Conservation (phyloP, 495 filamentous ascomycete genomes). For the Cudoniella acicularis region DNA sequence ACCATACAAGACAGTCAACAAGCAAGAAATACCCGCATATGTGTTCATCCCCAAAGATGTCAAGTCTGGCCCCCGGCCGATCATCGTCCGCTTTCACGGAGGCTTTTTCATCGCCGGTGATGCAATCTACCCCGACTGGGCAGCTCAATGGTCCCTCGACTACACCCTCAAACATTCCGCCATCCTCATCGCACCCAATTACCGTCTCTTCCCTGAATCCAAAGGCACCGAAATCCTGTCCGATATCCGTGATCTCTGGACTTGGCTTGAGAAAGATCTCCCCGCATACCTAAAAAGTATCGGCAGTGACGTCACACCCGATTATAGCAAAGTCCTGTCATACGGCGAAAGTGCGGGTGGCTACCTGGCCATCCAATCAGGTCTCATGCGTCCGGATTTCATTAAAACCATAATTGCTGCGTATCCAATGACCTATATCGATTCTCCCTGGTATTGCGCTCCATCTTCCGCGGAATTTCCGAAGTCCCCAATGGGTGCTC, state of each 20-base stretch:
- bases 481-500: constrained; percentile 6
- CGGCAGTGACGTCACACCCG: constrained; percentile 1
- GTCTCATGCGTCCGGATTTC: constrained; percentile 12
- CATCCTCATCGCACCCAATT: constrained; percentile 44
- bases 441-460: constrained; percentile 6
- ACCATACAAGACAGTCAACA: constrained; percentile 16
- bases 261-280: constrained; percentile 36
- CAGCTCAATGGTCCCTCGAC: constrained; percentile 11
- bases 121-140: constrained; percentile 14
- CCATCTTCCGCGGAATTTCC: too few relatives aligned
- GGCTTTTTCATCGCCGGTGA: constrained; percentile 15
- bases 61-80: not conserved
- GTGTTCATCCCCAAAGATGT: constrained; percentile 14
- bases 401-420: constrained; percentile 16
- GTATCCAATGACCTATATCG: constrained; percentile 17
- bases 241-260: constrained; percentile 49
- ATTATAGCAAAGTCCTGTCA: constrained; percentile 4
- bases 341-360: constrained; percentile 30
- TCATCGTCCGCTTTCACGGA: constrained; percentile 19
- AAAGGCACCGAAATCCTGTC: constrained; percentile 42
- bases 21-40: constrained; percentile 12
- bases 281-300: not conserved
- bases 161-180: constrained; percentile 25
- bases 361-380: constrained; percentile 33
- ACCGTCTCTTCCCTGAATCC: constrained; percentile 50